phyloP scores from a whole-genome alignment of 2,329 filamentous ascomycete genomes.

The Parasarocladium wereldwijsianum region DNA sequence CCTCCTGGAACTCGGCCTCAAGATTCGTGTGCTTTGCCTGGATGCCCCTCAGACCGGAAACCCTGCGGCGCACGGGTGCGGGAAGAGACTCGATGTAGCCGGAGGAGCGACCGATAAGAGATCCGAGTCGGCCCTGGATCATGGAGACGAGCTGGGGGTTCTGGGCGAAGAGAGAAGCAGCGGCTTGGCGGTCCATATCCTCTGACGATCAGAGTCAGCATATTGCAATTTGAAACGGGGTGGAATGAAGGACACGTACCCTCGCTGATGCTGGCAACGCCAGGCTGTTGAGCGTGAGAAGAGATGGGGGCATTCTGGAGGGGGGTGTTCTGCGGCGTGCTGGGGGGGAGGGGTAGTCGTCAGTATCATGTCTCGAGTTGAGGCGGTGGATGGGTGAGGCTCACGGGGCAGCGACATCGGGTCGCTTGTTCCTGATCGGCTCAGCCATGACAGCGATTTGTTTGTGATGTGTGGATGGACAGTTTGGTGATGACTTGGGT shows the following conservation, averaged over 20 bases:
- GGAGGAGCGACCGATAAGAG: conserved; percentile 85
- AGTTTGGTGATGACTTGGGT: conserved; percentile 11
- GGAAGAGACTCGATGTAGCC: conserved; percentile 97
- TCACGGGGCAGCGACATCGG: conserved; percentile 44
- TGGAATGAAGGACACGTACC: conserved; percentile 45
- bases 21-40: conserved; percentile 98
- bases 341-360: conserved; percentile 36
- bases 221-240: conserved; percentile 4
- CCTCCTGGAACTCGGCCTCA: conserved; percentile 96
- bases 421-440: conserved; percentile 49
- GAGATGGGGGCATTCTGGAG: conserved; percentile 93
- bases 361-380: conserved; percentile 14
- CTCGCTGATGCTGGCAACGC: conserved; percentile 91
- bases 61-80: conserved; percentile 74
- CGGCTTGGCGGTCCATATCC: conserved; percentile 74
- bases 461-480: conserved; percentile 9
- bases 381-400: conserved; percentile 17
- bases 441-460: conserved; percentile 38
- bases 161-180: conserved; percentile 85
- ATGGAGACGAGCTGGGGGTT: conserved; percentile 91
- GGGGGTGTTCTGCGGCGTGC: conserved; percentile 97
- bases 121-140: conserved; percentile 93
- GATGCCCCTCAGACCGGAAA: conserved; percentile 90
- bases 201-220: conserved; percentile 35
- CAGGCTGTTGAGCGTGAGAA: conserved; percentile 90